Evolutionary conservation across 129 eudicot species (phyloP).

Genomic region (Chrysanthemum lavandulifolium): DNA sequence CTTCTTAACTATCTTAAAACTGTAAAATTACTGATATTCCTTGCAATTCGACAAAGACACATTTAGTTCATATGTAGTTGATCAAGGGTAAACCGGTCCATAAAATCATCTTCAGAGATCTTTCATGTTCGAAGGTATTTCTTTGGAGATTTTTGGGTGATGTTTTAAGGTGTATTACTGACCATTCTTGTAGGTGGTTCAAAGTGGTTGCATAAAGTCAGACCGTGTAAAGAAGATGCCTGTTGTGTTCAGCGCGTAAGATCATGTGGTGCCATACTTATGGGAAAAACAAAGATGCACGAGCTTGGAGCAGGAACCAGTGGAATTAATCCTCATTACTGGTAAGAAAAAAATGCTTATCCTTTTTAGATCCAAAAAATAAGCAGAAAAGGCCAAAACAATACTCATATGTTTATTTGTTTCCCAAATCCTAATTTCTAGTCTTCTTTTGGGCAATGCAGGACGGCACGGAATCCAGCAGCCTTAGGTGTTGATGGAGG

Average conservation of each 20-base stretch:
- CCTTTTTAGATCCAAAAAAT: background rate
- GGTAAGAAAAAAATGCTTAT: slow-evolving; percentile 40
- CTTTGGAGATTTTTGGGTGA: background rate
- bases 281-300: slow-evolving; percentile 99
- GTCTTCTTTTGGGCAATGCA: slow-evolving; percentile 16
- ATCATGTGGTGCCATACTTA: slow-evolving; percentile 81
- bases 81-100: background rate
- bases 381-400: background rate
- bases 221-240: slow-evolving; percentile 78
- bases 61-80: background rate
- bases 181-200: slow-evolving; percentile 67
- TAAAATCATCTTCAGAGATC: background rate
- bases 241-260: slow-evolving; percentile 72
- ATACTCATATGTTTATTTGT: background rate
- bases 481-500: slow-evolving; percentile 99
- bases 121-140: background rate
- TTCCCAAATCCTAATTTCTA: background rate
- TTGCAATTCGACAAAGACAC: background rate
- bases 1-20: background rate
- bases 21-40: background rate
- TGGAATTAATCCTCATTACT: slow-evolving; percentile 97
- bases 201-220: slow-evolving; percentile 85
- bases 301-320: slow-evolving; percentile 99
- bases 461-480: slow-evolving; percentile 76
- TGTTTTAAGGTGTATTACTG: slow-evolving; percentile 10